A percentile compares a stretch with the other conserved stretches of the same genome.
Evolutionary conservation across 1,284 basidiomycete species (phyloP).

Genomic region (Sporisorium iseilematis-ciliati): DNA sequence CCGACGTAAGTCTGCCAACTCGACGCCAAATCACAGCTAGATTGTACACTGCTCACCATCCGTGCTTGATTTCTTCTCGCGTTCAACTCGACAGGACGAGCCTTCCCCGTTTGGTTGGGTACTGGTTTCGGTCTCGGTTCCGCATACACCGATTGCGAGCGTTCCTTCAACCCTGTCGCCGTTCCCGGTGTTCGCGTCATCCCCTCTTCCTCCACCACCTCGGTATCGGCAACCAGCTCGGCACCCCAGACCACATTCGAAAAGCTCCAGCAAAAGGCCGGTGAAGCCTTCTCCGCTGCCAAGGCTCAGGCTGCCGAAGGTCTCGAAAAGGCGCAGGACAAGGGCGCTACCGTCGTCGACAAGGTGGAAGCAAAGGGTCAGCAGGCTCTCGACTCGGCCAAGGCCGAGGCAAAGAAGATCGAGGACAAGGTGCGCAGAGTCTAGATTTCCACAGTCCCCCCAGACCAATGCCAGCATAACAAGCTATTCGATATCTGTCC

Average conservation of each 20-base stretch:
- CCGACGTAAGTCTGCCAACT: constrained; percentile 79
- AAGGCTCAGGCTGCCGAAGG: constrained; percentile 49
- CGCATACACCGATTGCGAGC: constrained; percentile 95
- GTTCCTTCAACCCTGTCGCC: constrained; percentile 92
- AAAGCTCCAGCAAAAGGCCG: constrained; percentile 62
- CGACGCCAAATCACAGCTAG: no score
- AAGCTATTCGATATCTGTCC: neutral
- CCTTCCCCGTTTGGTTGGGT: constrained; percentile 92
- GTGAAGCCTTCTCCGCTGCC: constrained; percentile 61
- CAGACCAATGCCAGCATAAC: neutral
- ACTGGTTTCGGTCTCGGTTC: constrained; percentile 86
- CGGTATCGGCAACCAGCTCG: constrained; percentile 43
- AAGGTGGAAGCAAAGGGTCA: constrained; percentile 51
- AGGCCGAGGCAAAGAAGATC: constrained; percentile 51
- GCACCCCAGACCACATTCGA: constrained; percentile 58
- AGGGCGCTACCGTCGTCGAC: constrained; percentile 30
- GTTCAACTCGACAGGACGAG: constrained; percentile 78
- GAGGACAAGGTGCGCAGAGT: constrained; percentile 66
- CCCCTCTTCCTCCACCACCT: constrained; percentile 69
- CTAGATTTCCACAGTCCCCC: constrained; percentile 19
- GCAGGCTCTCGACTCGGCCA: constrained; percentile 58
- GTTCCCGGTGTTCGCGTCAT: constrained; percentile 87
- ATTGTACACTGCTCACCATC: constrained; percentile 11
- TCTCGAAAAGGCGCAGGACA: constrained; percentile 53
- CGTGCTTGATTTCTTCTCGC: constrained; percentile 18